A percentile compares a stretch with the other conserved stretches of the same genome.
Conservation (phyloP, 140 eudicot species). For the Cichorium intybus region DNA sequence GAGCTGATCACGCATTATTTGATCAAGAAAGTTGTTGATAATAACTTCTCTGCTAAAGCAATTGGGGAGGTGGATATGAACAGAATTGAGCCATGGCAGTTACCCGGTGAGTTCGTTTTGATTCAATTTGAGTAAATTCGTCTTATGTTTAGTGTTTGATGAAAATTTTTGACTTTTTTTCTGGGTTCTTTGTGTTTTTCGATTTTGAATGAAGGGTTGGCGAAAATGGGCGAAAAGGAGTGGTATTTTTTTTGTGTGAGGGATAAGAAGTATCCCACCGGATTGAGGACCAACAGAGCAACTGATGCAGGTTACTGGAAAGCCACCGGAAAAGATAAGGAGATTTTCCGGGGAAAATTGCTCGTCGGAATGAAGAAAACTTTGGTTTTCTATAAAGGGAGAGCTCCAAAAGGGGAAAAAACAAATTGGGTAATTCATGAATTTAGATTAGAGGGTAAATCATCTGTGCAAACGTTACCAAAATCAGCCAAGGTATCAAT, state of each 20-base stretch:
- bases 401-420: slow-evolving; percentile 97
- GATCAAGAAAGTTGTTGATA: slow-evolving; percentile 57
- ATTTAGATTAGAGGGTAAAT: slow-evolving; percentile 82
- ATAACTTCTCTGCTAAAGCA: slow-evolving; percentile 63
- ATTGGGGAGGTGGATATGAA: slow-evolving; percentile 95
- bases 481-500: slow-evolving; percentile 56
- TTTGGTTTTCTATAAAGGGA: slow-evolving; percentile 84
- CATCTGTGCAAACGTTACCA: slow-evolving; percentile 49
- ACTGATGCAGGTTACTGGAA: slow-evolving; percentile 96
- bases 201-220: slow-evolving; percentile 54
- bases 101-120: slow-evolving; percentile 57
- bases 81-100: slow-evolving; percentile 95
- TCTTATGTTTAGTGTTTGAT: neutral
- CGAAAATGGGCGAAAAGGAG: slow-evolving; percentile 95
- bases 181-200: slow-evolving; percentile 3
- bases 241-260: slow-evolving; percentile 96
- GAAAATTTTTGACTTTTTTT: slow-evolving; percentile 11
- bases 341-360: slow-evolving; percentile 63
- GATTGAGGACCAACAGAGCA: slow-evolving; percentile 89
- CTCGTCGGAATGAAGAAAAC: slow-evolving; percentile 98
- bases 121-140: neutral
- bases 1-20: slow-evolving; percentile 84
- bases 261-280: slow-evolving; percentile 95
- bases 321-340: slow-evolving; percentile 97
- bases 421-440: slow-evolving; percentile 97